Base-by-base conservation (phyloP, 148 eudicot species). In the Dysphania ambrosioides region DNA sequence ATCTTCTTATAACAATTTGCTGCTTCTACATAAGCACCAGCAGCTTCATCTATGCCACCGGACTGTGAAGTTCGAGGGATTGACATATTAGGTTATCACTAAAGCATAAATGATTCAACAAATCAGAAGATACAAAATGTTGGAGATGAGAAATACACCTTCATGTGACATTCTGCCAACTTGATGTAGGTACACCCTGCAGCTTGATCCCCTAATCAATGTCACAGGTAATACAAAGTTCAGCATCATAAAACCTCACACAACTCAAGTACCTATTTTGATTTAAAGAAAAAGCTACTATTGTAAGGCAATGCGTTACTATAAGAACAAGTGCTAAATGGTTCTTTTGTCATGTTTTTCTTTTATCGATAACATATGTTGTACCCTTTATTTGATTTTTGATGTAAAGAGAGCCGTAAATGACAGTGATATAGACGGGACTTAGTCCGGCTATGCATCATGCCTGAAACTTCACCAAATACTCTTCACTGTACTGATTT, bases 121-220 rank as follows among this genome's bases (percentile, higher is more conserved):
- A 8, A 24, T 26, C 7, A 18, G 18, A 49, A 44, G 3, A 44
- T 2, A 30, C n/a, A n/a, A n/a, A n/a, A 41, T 42, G 35, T 42
- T 66, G 34, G 26, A 66, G 11, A 49, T 32, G 15, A 60, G 26
- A 40, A 35, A 38, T 64, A 2, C 64, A 85, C 88, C 88, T 80
- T 80, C 58, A 85, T 29, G 63, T 82, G 79, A 75, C 82, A 82
- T 24, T 80, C 80, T 2, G 85, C 88, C 71, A 85, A 77, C 72
- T 82, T 78, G 13, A 77, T 64, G 69, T 82, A 82, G 9, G 68
- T 62, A 47, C 68, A 77, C 53, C 83, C 88, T n/a, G n/a, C n/a
- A 72, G 88, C 88, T 82, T 82, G 75, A 59, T 85, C 83, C 85
- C 85, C 88, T 85, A n/a, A 5, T 49, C 59, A 81, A n/a, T 30